These are phyloP conservation scores for Phoma sp. DNA, from an alignment of 2,329 filamentous ascomycete genomes.

Conservation along the genomic window DNA sequence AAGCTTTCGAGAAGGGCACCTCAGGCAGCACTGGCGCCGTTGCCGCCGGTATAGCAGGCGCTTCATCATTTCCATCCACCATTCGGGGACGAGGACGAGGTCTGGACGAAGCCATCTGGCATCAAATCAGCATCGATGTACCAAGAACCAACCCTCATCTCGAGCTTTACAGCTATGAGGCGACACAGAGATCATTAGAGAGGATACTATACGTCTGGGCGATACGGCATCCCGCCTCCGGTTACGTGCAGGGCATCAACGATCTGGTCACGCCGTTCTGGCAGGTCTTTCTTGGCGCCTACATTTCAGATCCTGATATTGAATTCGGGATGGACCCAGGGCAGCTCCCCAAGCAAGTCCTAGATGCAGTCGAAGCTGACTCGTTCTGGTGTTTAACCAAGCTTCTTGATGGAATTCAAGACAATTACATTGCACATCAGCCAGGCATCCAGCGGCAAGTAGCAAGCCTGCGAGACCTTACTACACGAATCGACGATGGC, in stretches of 20 bases:
- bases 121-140: constrained; percentile 98
- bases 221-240: constrained; percentile 93
- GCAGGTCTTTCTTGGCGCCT: constrained; percentile 94
- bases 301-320: constrained; percentile 92
- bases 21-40: constrained; percentile 39
- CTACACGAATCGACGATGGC: constrained; percentile 82
- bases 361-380: constrained; percentile 97
- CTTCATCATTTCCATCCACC: constrained; percentile 50
- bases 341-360: constrained; percentile 84
- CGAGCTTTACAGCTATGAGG: constrained; percentile 92
- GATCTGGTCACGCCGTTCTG: constrained; percentile 97
- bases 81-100: constrained; percentile 73
- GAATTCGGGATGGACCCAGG: constrained; percentile 97
- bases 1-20: constrained; percentile 67
- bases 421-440: constrained; percentile 98
- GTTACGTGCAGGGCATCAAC: constrained; percentile 98
- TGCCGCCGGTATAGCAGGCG: constrained; percentile 55
- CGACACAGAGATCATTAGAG: constrained; percentile 91
- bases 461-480: constrained; percentile 84
- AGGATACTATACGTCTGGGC: constrained; percentile 98
- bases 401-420: constrained; percentile 96
- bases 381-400: constrained; percentile 99
- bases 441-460: constrained; percentile 97
- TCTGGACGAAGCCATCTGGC: constrained; percentile 97
- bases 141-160: constrained; percentile 96